phyloP scores from a whole-genome alignment of 495 filamentous ascomycete genomes.

The Aspergillus leporis region DNA sequence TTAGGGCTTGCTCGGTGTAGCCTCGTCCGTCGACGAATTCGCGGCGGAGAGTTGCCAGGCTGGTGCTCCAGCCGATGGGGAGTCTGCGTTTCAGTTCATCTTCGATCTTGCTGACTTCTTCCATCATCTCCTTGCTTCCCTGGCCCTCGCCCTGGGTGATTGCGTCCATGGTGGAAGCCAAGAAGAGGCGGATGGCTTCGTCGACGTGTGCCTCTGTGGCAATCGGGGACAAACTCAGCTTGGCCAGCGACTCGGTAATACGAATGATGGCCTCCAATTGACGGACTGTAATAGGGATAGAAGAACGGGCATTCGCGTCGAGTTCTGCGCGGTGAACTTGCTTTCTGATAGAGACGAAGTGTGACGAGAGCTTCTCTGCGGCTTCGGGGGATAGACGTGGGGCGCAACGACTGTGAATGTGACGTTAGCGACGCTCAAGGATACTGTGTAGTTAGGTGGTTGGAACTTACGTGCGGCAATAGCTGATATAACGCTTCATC shows the following conservation, averaged over 20 bases:
- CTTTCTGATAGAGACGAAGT: constrained; percentile 94
- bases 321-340: constrained; percentile 91
- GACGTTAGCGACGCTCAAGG: constrained; percentile 34
- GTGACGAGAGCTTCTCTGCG: constrained; percentile 92
- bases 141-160: constrained; percentile 83
- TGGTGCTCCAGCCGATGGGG: constrained; percentile 94
- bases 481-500: constrained; percentile 98
- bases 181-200: constrained; percentile 95
- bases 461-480: constrained; percentile 82
- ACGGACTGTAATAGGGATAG: constrained; percentile 95
- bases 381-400: constrained; percentile 90
- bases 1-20: constrained; percentile 82
- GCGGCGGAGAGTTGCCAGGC: constrained; percentile 76
- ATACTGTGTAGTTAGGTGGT: background rate
- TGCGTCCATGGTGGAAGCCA: constrained; percentile 97
- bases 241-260: constrained; percentile 94
- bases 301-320: constrained; percentile 81
- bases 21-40: constrained; percentile 90
- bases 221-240: constrained; percentile 79
- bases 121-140: constrained; percentile 83
- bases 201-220: constrained; percentile 92
- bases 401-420: constrained; percentile 70
- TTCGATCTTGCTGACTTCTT: constrained; percentile 85
- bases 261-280: constrained; percentile 97
- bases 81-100: constrained; percentile 85